These are phyloP conservation scores for Polytrichum commune DNA, from an alignment of 225 moss, liverwort and hornwort genomes.

Conservation along the genomic window DNA sequence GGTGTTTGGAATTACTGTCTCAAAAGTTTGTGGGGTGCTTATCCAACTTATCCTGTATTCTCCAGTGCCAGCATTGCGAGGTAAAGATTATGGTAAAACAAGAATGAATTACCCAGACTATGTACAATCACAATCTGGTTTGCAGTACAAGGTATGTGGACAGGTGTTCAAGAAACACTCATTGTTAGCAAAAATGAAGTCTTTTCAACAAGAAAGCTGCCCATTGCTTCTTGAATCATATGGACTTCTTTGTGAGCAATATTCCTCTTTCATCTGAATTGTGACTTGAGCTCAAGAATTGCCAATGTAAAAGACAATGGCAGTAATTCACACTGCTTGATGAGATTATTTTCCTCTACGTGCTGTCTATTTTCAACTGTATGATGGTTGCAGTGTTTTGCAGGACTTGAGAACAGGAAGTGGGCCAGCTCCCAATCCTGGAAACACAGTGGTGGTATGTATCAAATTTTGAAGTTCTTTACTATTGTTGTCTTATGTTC, in stretches of 20 bases:
- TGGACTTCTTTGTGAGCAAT: no score
- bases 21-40: not conserved
- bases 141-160: conserved; percentile 82
- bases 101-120: conserved; percentile 94
- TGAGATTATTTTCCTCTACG: not conserved
- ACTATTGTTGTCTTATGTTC: not conserved
- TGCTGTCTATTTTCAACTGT: conserved; percentile 2
- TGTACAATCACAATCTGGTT: conserved; percentile 70
- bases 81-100: conserved; percentile 98
- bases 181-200: not conserved
- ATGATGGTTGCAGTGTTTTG: conserved; percentile 14
- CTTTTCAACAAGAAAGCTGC: no score
- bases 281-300: no score
- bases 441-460: conserved; percentile 88
- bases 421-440: conserved; percentile 63
- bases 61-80: conserved; percentile 92
- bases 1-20: not conserved
- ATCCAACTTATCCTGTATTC: not conserved
- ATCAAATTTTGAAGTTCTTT: not conserved
- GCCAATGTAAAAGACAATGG: no score
- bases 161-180: not conserved
- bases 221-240: no score
- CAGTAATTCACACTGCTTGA: no score
- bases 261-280: no score
- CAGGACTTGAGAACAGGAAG: conserved; percentile 87